phyloP scores from a whole-genome alignment of 116 monocot species.

The Papilionanthe hybrid region DNA sequence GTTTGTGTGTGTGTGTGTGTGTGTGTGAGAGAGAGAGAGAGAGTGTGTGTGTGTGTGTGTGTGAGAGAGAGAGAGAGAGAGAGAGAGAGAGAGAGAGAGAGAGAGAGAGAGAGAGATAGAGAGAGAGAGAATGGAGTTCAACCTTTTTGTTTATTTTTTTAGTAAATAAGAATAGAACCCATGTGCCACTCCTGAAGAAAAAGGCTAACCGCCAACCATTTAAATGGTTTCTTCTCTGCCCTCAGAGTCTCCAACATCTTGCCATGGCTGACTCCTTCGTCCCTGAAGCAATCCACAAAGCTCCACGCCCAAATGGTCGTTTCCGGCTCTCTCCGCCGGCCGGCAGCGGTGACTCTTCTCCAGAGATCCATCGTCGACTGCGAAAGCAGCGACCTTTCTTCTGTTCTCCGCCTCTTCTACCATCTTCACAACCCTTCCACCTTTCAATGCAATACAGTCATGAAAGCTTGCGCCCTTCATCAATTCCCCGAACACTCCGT shows the following conservation, averaged over 20 bases:
- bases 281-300: conserved; percentile 28
- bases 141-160: too few relatives aligned
- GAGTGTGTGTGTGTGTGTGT: too few relatives aligned
- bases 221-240: background rate
- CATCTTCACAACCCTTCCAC: conserved; percentile 27
- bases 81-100: too few relatives aligned
- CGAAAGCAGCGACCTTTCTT: conserved; percentile 17
- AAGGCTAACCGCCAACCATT: background rate
- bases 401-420: conserved; percentile 31
- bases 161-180: too few relatives aligned
- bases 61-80: too few relatives aligned
- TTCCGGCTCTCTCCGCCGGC: conserved; percentile 23
- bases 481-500: conserved; percentile 17
- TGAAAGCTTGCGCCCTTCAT: conserved; percentile 23
- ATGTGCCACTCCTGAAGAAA: too few relatives aligned
- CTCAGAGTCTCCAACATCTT: background rate
- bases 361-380: conserved; percentile 26
- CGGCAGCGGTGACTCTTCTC: conserved; percentile 16
- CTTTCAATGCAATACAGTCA: conserved; percentile 49
- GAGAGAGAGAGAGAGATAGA: too few relatives aligned
- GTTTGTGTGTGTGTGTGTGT: too few relatives aligned
- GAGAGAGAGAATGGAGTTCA: too few relatives aligned
- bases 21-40: too few relatives aligned
- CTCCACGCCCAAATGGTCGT: conserved; percentile 34
- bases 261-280: conserved; percentile 34